Evolutionary conservation across 2,329 filamentous ascomycete species (phyloP).

Genomic region (Xylaria sp.): DNA sequence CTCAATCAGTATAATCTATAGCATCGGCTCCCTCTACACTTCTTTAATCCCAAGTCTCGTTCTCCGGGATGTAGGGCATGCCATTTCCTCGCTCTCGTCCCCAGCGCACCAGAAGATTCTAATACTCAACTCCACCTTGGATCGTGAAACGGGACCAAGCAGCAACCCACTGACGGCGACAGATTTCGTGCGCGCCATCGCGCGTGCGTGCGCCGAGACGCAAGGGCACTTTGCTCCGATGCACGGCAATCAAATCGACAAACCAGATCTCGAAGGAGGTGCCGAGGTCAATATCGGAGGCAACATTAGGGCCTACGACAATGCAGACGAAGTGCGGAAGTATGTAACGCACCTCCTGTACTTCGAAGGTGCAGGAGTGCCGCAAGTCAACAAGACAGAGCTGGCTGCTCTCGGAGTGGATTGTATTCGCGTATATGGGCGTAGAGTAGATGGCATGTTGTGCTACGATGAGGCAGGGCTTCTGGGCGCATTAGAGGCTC

Average conservation of each 20-base stretch:
- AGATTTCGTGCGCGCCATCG: slow-evolving; percentile 86
- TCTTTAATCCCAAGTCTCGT: slow-evolving; percentile 87
- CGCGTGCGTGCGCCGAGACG: slow-evolving; percentile 77
- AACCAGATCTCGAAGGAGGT: not conserved
- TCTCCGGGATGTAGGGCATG: slow-evolving; percentile 77
- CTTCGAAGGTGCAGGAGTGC: slow-evolving; percentile 76
- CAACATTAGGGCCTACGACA: not conserved
- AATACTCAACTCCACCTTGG: slow-evolving; percentile 83
- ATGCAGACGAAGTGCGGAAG: slow-evolving; percentile 57
- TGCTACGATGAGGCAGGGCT: slow-evolving; percentile 82
- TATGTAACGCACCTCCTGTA: slow-evolving; percentile 90
- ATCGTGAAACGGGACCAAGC: slow-evolving; percentile 86
- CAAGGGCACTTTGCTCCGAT: slow-evolving; percentile 55
- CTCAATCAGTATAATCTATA: slow-evolving; percentile 82
- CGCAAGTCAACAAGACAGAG: slow-evolving; percentile 73
- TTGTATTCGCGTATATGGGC: slow-evolving; percentile 80
- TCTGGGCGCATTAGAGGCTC: slow-evolving; percentile 78
- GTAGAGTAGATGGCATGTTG: slow-evolving; percentile 65
- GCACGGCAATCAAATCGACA: not conserved
- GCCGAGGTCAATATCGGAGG: slow-evolving; percentile 8
- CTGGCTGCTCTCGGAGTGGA: slow-evolving; percentile 78
- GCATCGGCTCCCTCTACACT: slow-evolving; percentile 93
- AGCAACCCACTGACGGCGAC: slow-evolving; percentile 73
- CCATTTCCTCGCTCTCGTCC: slow-evolving; percentile 53
- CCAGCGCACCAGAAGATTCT: slow-evolving; percentile 76